Evolutionary conservation across 139 green algal genomes (phyloP).

Genomic region (Trebouxia sp.): DNA sequence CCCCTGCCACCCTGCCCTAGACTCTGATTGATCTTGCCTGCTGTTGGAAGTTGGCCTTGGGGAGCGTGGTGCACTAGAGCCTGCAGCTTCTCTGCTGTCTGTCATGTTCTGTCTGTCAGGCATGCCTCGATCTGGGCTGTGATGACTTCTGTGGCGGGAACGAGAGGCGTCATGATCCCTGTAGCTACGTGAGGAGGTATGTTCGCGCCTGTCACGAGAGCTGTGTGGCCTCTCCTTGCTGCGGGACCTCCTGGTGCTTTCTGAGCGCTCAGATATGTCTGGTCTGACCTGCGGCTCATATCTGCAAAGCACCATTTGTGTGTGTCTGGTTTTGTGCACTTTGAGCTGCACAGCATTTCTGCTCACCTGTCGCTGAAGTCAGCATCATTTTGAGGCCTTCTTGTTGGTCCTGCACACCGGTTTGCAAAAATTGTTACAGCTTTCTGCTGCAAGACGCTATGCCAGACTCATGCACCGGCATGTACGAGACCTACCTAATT

Average conservation of each 20-base stretch:
- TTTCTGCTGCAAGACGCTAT: too few relatives aligned
- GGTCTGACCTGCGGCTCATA: neutral
- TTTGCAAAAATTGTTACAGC: too few relatives aligned
- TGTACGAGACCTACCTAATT: neutral
- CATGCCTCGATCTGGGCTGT: neutral
- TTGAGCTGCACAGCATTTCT: too few relatives aligned
- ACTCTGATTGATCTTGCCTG: conserved; percentile 7
- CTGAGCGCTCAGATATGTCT: conserved; percentile 6
- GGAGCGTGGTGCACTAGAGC: neutral
- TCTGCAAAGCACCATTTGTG: too few relatives aligned
- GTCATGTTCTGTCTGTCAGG: neutral
- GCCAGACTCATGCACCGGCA: too few relatives aligned
- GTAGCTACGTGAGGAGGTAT: neutral
- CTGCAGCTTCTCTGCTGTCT: neutral
- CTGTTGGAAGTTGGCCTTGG: neutral
- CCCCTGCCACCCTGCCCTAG: neutral
- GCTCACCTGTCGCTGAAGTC: conserved; percentile 3
- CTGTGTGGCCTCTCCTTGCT: conserved; percentile 18
- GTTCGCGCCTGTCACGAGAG: neutral
- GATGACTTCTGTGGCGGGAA: neutral
- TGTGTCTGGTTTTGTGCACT: too few relatives aligned
- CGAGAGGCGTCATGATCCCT: conserved; percentile 5
- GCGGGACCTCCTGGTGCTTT: neutral
- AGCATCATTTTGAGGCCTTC: neutral
- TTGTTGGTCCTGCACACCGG: neutral